Percentiles rank a stretch among this genome's conserved stretches.
Evolutionary conservation across 2,329 filamentous ascomycete genomes (phyloP).

Genomic region (Colletotrichum musae): DNA sequence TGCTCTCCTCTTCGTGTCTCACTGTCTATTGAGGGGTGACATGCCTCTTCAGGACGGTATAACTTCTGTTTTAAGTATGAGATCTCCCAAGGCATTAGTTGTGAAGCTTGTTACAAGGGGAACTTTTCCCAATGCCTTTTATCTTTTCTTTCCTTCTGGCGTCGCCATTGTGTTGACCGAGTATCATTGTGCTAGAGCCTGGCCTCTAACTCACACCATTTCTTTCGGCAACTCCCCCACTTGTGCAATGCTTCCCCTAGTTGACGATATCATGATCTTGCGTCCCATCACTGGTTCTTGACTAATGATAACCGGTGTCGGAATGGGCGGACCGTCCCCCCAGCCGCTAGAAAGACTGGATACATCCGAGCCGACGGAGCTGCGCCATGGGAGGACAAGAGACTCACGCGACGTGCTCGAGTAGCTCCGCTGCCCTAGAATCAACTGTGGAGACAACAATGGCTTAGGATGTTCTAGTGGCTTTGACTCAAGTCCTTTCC

Average conservation of each 20-base stretch:
- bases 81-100: too few relatives aligned
- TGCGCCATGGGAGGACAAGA: slow-evolving; percentile 4
- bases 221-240: neutral
- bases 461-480: too few relatives aligned
- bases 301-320: neutral
- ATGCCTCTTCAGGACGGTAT: too few relatives aligned
- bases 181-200: neutral
- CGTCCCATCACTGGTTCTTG: neutral
- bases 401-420: slow-evolving; percentile 10
- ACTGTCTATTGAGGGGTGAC: too few relatives aligned
- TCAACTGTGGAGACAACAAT: neutral
- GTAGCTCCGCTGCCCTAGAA: neutral
- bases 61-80: too few relatives aligned
- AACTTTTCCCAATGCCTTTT: too few relatives aligned
- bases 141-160: too few relatives aligned
- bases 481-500: neutral
- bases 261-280: neutral
- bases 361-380: neutral
- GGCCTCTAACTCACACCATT: neutral
- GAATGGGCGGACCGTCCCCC: slow-evolving; percentile 14
- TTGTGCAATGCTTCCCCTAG: neutral
- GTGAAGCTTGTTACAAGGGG: too few relatives aligned
- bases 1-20: too few relatives aligned
- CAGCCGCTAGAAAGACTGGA: slow-evolving; percentile 28
- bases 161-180: neutral